These are phyloP conservation scores for Oryza longistaminata DNA, from an alignment of 176 grass and related monocot species.

Conservation along the genomic window DNA sequence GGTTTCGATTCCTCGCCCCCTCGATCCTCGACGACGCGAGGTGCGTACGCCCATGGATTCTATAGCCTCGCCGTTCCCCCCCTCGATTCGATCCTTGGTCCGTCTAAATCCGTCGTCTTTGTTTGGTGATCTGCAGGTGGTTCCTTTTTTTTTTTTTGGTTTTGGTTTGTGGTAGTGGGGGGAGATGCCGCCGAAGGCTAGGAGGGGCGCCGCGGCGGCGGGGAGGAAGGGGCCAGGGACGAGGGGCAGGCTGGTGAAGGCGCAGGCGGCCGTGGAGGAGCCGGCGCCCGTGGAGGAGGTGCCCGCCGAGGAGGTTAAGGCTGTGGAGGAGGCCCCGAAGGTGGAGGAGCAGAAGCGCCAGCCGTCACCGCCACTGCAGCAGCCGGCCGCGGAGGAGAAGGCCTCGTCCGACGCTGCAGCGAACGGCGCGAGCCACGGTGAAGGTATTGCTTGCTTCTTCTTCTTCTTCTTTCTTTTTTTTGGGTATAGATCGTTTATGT, in stretches of 20 bases:
- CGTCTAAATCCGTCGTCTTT: not conserved
- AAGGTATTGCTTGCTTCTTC: constrained; percentile 47
- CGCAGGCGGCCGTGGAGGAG: constrained; percentile 7
- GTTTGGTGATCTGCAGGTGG: constrained; percentile 16
- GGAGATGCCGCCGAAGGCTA: constrained; percentile 73
- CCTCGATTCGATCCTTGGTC: not conserved
- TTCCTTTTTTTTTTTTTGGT: not conserved
- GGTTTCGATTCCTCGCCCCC: constrained; percentile 37
- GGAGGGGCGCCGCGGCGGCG: constrained; percentile 43
- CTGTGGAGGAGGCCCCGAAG: constrained; percentile 40
- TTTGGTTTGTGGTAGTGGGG: constrained; percentile 25
- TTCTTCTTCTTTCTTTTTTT: not conserved
- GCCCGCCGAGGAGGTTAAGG: constrained; percentile 40
- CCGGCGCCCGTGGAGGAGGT: no score
- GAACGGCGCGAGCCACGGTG: constrained; percentile 33
- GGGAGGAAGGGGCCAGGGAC: constrained; percentile 37
- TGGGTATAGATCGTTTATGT: not conserved
- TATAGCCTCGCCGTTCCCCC: not conserved
- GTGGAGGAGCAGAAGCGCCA: constrained; percentile 48
- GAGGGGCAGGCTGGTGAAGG: constrained; percentile 29
- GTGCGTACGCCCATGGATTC: constrained; percentile 22
- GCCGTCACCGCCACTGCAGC: constrained; percentile 20
- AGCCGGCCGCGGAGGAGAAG: constrained; percentile 24
- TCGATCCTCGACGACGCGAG: constrained; percentile 33
- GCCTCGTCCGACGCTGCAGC: not conserved